A percentile compares a stretch with the other conserved stretches of the same genome.
Evolutionary conservation across 2,329 filamentous ascomycete species (phyloP).

Genomic region (Fusarium mexicanum): DNA sequence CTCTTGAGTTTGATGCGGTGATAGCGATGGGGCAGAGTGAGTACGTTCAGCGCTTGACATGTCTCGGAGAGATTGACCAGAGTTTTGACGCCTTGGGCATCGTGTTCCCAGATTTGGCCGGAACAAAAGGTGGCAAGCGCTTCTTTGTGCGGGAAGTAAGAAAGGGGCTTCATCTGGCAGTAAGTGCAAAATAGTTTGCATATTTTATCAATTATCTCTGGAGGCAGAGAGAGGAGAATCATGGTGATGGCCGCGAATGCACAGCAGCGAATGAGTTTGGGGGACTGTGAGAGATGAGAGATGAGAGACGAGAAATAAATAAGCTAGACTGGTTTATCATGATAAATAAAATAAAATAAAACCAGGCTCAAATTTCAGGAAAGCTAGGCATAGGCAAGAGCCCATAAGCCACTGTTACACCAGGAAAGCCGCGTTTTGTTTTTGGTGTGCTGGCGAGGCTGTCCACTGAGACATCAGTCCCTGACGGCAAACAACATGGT

Average conservation of each 20-base stretch:
- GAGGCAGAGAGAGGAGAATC: neutral
- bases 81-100: neutral
- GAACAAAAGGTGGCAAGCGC: rapidly evolving
- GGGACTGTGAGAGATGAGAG: neutral
- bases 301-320: neutral
- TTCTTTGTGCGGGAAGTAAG: neutral
- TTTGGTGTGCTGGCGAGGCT: too few relatives aligned
- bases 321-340: too few relatives aligned
- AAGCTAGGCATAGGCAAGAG: neutral
- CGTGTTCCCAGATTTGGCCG: neutral
- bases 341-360: too few relatives aligned
- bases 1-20: neutral
- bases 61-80: neutral
- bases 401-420: neutral
- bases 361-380: neutral
- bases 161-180: neutral
- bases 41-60: neutral
- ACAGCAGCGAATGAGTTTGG: neutral
- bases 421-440: neutral
- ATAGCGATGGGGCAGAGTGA: neutral
- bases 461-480: neutral
- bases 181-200: rapidly evolving
- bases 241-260: neutral
- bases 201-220: neutral
- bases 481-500: neutral